Evolutionary conservation across 768 basidiomycete genomes (phyloP).

Genomic region (Mycena pura): DNA sequence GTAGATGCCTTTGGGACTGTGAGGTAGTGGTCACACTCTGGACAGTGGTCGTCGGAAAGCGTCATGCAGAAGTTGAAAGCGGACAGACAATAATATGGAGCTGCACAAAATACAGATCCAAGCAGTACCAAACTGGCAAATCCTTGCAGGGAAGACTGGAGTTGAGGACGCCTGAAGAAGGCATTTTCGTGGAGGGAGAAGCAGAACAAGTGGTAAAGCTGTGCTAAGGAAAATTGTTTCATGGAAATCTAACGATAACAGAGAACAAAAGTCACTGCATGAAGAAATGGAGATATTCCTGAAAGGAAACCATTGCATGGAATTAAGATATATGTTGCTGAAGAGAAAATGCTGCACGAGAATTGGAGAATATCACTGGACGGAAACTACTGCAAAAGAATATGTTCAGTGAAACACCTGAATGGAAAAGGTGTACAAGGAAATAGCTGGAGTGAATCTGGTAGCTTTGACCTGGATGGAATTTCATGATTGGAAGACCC

Average conservation of each 20-base stretch:
- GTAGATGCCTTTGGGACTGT: not conserved
- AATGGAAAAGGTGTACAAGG: no score
- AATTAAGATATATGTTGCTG: no score
- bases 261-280: not conserved
- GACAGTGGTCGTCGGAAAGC: not conserved
- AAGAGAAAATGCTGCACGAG: not conserved
- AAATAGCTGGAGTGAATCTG: no score
- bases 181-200: not conserved
- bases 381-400: no score
- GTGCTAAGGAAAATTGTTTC: not conserved
- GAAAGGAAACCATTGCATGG: not conserved
- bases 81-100: not conserved
- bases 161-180: not conserved
- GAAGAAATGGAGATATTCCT: not conserved
- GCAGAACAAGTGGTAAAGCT: not conserved
- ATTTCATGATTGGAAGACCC: no score
- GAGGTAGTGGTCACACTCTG: not conserved
- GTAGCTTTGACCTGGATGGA: no score
- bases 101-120: not conserved
- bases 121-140: not conserved
- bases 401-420: no score
- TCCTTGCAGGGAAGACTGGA: not conserved
- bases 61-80: not conserved
- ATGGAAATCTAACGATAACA: not conserved
- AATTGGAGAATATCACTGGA: not conserved